phyloP scores from a whole-genome alignment of 2,329 filamentous ascomycete genomes.

The Fusarium tuaranense region DNA sequence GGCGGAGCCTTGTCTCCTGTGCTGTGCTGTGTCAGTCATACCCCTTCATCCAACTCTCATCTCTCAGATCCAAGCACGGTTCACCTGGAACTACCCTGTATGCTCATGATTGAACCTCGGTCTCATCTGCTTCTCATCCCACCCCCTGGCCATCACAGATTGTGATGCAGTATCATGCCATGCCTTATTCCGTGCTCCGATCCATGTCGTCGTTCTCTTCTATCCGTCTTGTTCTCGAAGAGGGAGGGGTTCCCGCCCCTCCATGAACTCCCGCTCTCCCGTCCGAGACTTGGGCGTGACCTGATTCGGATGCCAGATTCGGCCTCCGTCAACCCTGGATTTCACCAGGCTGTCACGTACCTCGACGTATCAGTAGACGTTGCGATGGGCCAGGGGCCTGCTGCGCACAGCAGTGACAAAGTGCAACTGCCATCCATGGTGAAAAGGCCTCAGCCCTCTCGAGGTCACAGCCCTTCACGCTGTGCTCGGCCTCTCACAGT shows the following conservation, averaged over 20 bases:
- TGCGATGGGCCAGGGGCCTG: conserved; percentile 18
- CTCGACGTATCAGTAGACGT: conserved; percentile 4
- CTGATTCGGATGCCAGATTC: conserved; percentile 26
- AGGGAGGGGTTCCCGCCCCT: conserved; percentile 22
- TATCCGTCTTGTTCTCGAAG: conserved; percentile 14
- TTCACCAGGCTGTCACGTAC: conserved; percentile 4
- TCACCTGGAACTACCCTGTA: conserved; percentile 12
- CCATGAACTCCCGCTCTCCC: conserved; percentile 20
- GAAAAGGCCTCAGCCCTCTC: conserved; percentile 18
- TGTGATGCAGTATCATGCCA: conserved; percentile 10
- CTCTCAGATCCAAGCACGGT: conserved; percentile 23
- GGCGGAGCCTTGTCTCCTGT: conserved; percentile 26
- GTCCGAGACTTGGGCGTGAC: conserved; percentile 8
- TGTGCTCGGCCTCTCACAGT: conserved; percentile 47
- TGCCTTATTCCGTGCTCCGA: conserved; percentile 12
- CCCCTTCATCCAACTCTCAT: conserved; percentile 20
- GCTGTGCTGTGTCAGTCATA: conserved; percentile 14
- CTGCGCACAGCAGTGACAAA: background rate
- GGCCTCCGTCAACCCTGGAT: conserved; percentile 25
- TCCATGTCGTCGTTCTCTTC: conserved; percentile 18
- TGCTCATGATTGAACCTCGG: conserved; percentile 31
- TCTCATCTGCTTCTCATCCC: conserved; percentile 7
- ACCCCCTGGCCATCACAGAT: background rate
- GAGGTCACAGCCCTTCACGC: conserved; percentile 34
- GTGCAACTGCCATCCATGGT: background rate